These are phyloP conservation scores for Solanum hybrid DNA, from an alignment of 305 asterid genomes.

Conservation along the genomic window DNA sequence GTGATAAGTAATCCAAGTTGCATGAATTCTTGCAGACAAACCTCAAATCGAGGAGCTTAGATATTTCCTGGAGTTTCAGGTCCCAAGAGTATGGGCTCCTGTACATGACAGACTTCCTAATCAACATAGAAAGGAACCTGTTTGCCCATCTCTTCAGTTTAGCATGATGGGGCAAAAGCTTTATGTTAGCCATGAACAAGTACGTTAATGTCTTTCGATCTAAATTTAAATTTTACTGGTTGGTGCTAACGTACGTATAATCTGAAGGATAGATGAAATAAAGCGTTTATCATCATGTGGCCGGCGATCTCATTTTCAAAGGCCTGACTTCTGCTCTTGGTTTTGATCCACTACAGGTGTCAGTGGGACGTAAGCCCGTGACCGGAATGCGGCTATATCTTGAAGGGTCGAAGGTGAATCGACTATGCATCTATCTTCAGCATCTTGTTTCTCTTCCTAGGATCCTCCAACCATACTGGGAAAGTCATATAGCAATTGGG, in stretches of 20 bases:
- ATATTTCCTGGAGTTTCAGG: conserved; percentile 78
- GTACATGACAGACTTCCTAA: conserved; percentile 54
- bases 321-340: conserved; percentile 10
- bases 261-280: not conserved
- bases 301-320: not conserved
- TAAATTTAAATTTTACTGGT: not conserved
- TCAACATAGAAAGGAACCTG: conserved; percentile 76
- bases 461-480: conserved; percentile 77
- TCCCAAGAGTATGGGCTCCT: conserved; percentile 84
- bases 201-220: conserved; percentile 18
- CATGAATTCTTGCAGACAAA: conserved; percentile 49
- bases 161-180: conserved; percentile 92
- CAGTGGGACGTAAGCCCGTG: conserved; percentile 80
- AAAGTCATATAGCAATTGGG: conserved; percentile 59
- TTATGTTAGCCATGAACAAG: conserved; percentile 77
- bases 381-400: conserved; percentile 67
- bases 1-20: not conserved
- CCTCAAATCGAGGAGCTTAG: conserved; percentile 83
- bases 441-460: conserved; percentile 56
- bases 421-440: conserved; percentile 55
- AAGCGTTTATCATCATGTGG: not conserved
- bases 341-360: conserved; percentile 32
- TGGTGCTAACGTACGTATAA: not conserved
- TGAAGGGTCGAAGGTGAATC: conserved; percentile 66
- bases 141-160: conserved; percentile 71